Percentiles rank a stretch among this genome's conserved stretches.
phyloP scores from a whole-genome alignment of 1,139 yeast species.

The Nakaseomyces uthaithaninus region DNA sequence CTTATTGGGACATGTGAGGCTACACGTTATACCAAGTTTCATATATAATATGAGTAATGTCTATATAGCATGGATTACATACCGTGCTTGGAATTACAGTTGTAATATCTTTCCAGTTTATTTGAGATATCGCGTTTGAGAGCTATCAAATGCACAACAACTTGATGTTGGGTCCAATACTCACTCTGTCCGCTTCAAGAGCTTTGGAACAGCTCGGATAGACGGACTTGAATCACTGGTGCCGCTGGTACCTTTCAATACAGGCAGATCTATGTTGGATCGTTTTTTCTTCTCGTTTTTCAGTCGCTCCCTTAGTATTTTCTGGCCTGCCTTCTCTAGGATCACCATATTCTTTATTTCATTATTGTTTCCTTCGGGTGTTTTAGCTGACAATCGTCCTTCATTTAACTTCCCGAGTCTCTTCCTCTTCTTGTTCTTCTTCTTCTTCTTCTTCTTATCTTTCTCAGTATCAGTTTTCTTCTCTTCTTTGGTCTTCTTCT shows the following conservation, averaged over 20 bases:
- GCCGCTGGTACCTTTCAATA: not conserved
- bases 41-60: too few species aligned
- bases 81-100: too few species aligned
- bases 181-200: too few species aligned
- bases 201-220: not conserved
- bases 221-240: not conserved
- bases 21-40: too few species aligned
- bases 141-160: too few species aligned
- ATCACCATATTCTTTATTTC: conserved; percentile 26
- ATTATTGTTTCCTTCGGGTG: not conserved
- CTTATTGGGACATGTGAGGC: too few species aligned
- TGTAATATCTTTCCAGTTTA: too few species aligned
- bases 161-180: too few species aligned
- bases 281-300: conserved; percentile 1
- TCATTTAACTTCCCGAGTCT: conserved; percentile 11
- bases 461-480: conserved; percentile 8
- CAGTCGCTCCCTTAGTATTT: conserved; percentile 20
- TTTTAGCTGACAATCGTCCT: conserved; percentile 1
- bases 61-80: too few species aligned
- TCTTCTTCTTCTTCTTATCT: conserved; percentile 11
- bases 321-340: conserved; percentile 30
- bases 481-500: conserved; percentile 14
- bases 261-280: not conserved
- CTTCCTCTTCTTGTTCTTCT: conserved; percentile 14
- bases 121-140: too few species aligned